These are phyloP conservation scores for Diaporthe vexans DNA, from an alignment of 2,329 filamentous ascomycete genomes.

Conservation along the genomic window DNA sequence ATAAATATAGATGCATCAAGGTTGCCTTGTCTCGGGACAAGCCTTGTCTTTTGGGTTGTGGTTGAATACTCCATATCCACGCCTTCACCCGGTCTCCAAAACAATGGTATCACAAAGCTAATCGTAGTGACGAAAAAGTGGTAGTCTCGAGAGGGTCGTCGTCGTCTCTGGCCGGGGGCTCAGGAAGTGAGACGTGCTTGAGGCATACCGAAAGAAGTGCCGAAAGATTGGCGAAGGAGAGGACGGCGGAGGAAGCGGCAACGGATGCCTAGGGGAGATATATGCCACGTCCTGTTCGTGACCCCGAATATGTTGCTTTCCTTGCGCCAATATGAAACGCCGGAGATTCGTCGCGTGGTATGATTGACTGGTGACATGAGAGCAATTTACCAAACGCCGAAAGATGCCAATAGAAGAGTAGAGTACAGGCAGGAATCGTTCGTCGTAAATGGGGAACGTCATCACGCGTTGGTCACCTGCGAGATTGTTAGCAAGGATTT, in stretches of 20 bases:
- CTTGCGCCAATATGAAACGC: constrained; percentile 40
- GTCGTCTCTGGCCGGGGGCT: constrained; percentile 28
- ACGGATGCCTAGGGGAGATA: constrained; percentile 44
- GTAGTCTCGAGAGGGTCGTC: constrained; percentile 32
- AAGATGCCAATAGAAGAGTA: constrained; percentile 54
- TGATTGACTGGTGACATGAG: constrained; percentile 46
- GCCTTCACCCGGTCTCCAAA: constrained; percentile 30
- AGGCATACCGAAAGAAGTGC: constrained; percentile 38
- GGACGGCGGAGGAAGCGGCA: constrained; percentile 55
- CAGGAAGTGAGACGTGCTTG: constrained; percentile 17
- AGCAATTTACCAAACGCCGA: constrained; percentile 53
- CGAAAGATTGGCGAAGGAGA: constrained; percentile 53
- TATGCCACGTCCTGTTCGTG: constrained; percentile 47
- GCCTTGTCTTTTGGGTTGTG: constrained; percentile 22
- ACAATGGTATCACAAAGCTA: constrained; percentile 43
- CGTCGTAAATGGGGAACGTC: constrained; percentile 51
- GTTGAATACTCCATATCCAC: constrained; percentile 31
- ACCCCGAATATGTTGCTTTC: constrained; percentile 40
- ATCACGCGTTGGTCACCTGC: constrained; percentile 73
- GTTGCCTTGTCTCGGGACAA: constrained; percentile 32
- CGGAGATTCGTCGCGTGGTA: constrained; percentile 41
- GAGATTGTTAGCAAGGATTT: constrained; percentile 41
- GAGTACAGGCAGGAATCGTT: constrained; percentile 54
- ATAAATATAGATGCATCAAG: constrained; percentile 38
- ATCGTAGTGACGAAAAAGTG: constrained; percentile 42